Conservation (phyloP, 768 basidiomycete genomes). For the Phanerochaete sordida region DNA sequence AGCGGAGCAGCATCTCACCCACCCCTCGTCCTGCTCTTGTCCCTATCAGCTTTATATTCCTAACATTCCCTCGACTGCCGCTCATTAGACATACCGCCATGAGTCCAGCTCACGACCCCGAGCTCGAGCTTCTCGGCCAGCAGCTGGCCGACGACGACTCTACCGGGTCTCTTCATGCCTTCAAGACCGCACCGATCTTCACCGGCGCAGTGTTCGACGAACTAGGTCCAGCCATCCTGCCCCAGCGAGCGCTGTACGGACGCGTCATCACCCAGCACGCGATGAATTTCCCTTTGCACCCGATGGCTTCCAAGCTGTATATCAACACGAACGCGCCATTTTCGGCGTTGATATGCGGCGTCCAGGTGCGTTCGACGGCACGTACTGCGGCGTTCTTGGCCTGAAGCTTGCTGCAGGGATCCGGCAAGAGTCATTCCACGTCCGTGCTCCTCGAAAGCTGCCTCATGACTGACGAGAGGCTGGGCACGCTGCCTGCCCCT, state of each 20-base stretch:
- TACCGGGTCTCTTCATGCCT: too few species aligned
- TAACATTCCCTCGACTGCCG: too few species aligned
- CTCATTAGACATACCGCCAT: too few species aligned
- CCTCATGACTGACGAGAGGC: constrained; percentile 47
- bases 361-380: constrained; percentile 33
- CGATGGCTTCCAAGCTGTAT: neutral
- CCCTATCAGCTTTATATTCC: too few species aligned
- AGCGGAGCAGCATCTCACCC: too few species aligned
- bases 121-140: too few species aligned
- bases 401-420: constrained; percentile 32
- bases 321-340: constrained; percentile 51
- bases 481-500: constrained; percentile 50
- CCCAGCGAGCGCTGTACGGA: constrained; percentile 6
- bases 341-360: constrained; percentile 66
- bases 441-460: constrained; percentile 64
- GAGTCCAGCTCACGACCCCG: too few species aligned
- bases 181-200: constrained; percentile 6
- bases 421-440: constrained; percentile 68
- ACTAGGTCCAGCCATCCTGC: neutral
- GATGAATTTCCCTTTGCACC: too few species aligned
- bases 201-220: neutral
- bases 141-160: too few species aligned
- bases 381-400: neutral
- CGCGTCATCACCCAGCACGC: neutral
- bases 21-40: too few species aligned